Base-by-base conservation (phyloP, 768 basidiomycete species). In the Termitomyces sp. region DNA sequence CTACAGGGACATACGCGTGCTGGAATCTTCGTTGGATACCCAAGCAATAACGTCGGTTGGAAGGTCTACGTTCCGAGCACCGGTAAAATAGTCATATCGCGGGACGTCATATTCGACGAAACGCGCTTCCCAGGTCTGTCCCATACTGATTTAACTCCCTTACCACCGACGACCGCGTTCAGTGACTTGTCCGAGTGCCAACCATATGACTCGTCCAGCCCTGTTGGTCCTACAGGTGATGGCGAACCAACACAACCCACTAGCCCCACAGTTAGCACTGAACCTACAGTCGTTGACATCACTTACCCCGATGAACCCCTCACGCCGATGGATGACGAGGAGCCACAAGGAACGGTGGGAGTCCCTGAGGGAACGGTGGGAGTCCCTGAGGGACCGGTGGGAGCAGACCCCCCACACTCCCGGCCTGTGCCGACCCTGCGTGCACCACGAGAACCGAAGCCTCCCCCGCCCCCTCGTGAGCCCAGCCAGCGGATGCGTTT, bases 11-110 rank as follows among this genome's bases (percentile, higher is more conserved):
- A 70, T 18, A 59, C 63, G 13, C 53, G 60, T 26, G 64, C 68
- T 30, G 67, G 68, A 13, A 60, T 71, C 0, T 71, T 74, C 53
- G 52, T 73, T 51, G 74, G 69, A 0, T 75, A 75, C 46, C 60
- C 65, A 0, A 44, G 40, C 11, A 64, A 63, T 0, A 41, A 62
- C 3, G 64, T 66, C 32, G 72, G 65, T 0, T 73, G 71, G 68
- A 33, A 54, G 13, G 69, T 72, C 56, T 74, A 62, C 40, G 56
- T 71, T 7, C 67, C 6, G 46, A 40, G 22, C 62, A 60, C 1
- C 55, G 61, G 44, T 60, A 61, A 57, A 54, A 20, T 44, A 7
- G 43, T 44, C 1, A 11, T 44, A 11, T 44, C 6, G 1, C 3
- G 3, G 11, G 43, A 44, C 20, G 11, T 44, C 3, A 22, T 44